Evolutionary conservation across 805 yeast species (phyloP).

Genomic region (Wickerhamia fluorescens): DNA sequence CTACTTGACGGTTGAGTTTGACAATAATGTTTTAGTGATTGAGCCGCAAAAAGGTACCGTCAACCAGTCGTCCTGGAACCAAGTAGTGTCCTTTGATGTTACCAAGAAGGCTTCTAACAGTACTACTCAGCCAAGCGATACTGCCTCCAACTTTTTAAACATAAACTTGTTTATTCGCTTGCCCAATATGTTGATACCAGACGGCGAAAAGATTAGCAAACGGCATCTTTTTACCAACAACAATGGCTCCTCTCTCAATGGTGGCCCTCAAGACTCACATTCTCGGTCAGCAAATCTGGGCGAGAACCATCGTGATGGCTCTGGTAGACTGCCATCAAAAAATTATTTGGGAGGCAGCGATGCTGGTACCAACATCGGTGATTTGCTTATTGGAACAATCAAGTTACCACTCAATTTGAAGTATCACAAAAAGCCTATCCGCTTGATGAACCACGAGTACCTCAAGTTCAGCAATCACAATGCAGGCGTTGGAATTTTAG

Average conservation of each 20-base stretch:
- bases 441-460: slow-evolving; percentile 59
- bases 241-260: slow-evolving; percentile 3
- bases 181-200: slow-evolving; percentile 55
- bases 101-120: slow-evolving; percentile 23
- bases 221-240: slow-evolving; percentile 25
- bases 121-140: slow-evolving; percentile 3
- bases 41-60: slow-evolving; percentile 84
- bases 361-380: slow-evolving; percentile 41
- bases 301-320: too few relatives aligned
- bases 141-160: slow-evolving; percentile 48
- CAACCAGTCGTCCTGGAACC: slow-evolving; percentile 74
- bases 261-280: too few relatives aligned
- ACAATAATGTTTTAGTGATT: slow-evolving; percentile 83
- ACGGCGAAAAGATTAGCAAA: slow-evolving; percentile 23
- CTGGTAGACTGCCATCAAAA: too few relatives aligned
- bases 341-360: too few relatives aligned
- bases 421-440: slow-evolving; percentile 40
- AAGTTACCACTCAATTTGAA: slow-evolving; percentile 54
- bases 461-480: slow-evolving; percentile 31
- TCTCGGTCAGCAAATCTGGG: background rate
- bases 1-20: slow-evolving; percentile 87
- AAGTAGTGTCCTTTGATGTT: slow-evolving; percentile 87
- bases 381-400: slow-evolving; percentile 69
- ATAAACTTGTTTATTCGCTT: slow-evolving; percentile 75
- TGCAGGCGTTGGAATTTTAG: slow-evolving; percentile 20